Conservation (phyloP, 768 basidiomycete genomes). For the Kwoniella botswanensis region DNA sequence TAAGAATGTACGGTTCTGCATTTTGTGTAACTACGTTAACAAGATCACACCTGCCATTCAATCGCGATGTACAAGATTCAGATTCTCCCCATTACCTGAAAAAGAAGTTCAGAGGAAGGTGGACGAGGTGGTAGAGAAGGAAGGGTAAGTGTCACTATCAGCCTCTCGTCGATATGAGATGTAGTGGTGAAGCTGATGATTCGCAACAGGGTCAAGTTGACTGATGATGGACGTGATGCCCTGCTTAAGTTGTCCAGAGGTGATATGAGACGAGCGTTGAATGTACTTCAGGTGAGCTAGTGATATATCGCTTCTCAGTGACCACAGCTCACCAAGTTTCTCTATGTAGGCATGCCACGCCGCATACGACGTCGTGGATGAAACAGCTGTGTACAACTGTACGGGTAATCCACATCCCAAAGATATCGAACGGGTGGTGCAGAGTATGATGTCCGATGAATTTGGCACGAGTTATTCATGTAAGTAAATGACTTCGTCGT, state of each 20-base stretch:
- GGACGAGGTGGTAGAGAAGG: slow-evolving; percentile 75
- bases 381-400: slow-evolving; percentile 92
- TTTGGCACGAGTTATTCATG: slow-evolving; percentile 81
- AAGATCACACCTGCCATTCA: slow-evolving; percentile 98
- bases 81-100: slow-evolving; percentile 90
- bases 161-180: too few relatives aligned
- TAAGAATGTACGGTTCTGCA: slow-evolving; percentile 97
- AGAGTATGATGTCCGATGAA: slow-evolving; percentile 93
- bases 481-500: slow-evolving; percentile 33
- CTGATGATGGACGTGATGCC: slow-evolving; percentile 82
- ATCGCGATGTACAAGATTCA: slow-evolving; percentile 95
- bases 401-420: slow-evolving; percentile 95
- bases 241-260: slow-evolving; percentile 90
- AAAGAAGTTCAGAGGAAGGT: slow-evolving; percentile 83
- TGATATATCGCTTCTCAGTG: not conserved
- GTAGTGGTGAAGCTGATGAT: not conserved
- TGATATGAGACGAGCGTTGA: slow-evolving; percentile 96
- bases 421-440: slow-evolving; percentile 90
- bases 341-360: slow-evolving; percentile 80
- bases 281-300: slow-evolving; percentile 74
- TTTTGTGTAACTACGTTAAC: slow-evolving; percentile 99
- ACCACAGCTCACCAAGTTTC: not conserved
- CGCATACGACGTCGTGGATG: slow-evolving; percentile 85
- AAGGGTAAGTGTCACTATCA: slow-evolving; percentile 66
- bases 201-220: slow-evolving; percentile 74